Base-by-base conservation (phyloP, 805 yeast species). In the Nakazawaea laoshanensis region DNA sequence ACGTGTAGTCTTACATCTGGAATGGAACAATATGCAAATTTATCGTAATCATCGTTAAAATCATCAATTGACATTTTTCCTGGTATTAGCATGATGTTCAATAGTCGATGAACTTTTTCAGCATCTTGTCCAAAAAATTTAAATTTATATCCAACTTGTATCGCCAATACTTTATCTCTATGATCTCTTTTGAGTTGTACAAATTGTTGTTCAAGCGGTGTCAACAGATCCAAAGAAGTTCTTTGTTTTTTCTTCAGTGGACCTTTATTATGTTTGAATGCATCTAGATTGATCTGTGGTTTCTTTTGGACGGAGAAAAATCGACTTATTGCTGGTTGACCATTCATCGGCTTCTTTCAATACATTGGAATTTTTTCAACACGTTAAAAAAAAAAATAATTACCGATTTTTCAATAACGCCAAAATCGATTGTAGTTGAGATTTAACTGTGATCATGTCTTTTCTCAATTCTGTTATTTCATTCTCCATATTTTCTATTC, bases 131-230 rank as follows among this genome's bases (percentile, higher is more conserved):
- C 95, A 50, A 74, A 85, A 40, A 88, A 77, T 47, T 83, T 84
- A 57, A 76, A 92, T 53, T 86, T 87, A 58, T 89, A 92, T 0
- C 98, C 98, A 3, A 84, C 94, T 50, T 92, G 92, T 17, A 89
- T 66, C 0, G 92, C 77, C 7, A 92, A 59, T 2, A 92, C 44
- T 33, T 83, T 83, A 43, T 85, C 95, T 32, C 48, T 48, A 48
- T 89, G 59, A 2, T 54, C 46, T 5, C 53, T 43, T 47, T 87
- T 87, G 32, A 92, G 57, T 3, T 75, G 78, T 19, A 76, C 59
- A 39, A 77, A 75, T 53, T 88, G 96, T 40, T 67, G 70, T 43
- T 87, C 96, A 23, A 88, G 54, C 0, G 96, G 96, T 0, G 95
- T 82, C 29, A 78, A 54, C 36, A 25, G 35, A 19, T 35, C 38